These are phyloP conservation scores for Vachellia collinsii DNA, from an alignment of 306 rosid species.

Conservation along the genomic window DNA sequence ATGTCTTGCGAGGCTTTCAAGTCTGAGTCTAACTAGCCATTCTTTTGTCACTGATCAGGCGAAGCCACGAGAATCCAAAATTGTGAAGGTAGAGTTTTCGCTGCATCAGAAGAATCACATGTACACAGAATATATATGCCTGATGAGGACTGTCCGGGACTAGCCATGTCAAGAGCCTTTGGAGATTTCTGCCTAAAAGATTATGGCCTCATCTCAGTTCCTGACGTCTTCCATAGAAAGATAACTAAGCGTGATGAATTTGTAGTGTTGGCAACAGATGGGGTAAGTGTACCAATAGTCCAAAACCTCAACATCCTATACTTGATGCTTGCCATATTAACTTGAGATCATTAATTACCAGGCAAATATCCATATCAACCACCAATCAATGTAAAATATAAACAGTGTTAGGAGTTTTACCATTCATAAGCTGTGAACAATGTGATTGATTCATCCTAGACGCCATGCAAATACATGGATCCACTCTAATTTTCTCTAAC, in stretches of 20 bases:
- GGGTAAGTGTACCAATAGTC: constrained; percentile 49
- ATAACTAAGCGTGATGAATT: constrained; percentile 67
- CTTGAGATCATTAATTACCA: not conserved
- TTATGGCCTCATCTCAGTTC: constrained; percentile 70
- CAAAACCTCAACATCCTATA: constrained; percentile 1
- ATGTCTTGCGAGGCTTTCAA: constrained; percentile 11
- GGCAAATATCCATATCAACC: not conserved
- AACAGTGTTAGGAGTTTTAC: not conserved
- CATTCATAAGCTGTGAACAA: not conserved
- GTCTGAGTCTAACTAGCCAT: constrained; percentile 17
- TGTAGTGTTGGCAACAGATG: constrained; percentile 85
- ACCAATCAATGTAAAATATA: not conserved
- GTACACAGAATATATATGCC: constrained; percentile 84
- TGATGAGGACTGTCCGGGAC: constrained; percentile 69
- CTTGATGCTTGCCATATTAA: constrained; percentile 1
- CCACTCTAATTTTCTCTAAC: not conserved
- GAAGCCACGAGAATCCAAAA: constrained; percentile 75
- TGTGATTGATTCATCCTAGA: not conserved
- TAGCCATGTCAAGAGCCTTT: constrained; percentile 91
- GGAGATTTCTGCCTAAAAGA: constrained; percentile 90
- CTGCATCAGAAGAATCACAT: constrained; percentile 59
- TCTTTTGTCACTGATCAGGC: constrained; percentile 47
- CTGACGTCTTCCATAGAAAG: constrained; percentile 61
- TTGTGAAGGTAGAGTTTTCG: constrained; percentile 69
- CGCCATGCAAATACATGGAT: not conserved